phyloP scores from a whole-genome alignment of 495 filamentous ascomycete genomes.

The Xylona heveae region DNA sequence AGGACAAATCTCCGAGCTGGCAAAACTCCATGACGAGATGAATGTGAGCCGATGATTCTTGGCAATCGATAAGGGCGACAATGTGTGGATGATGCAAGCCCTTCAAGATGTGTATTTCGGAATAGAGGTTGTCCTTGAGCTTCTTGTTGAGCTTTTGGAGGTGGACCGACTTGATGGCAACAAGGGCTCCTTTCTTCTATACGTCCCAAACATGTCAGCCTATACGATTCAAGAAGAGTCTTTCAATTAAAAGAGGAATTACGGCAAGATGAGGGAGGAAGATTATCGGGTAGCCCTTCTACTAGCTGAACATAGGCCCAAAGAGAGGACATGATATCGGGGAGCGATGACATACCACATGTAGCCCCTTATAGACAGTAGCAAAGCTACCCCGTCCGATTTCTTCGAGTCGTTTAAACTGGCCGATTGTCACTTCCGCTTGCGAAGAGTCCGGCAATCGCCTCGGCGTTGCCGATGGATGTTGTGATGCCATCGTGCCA shows the following conservation, averaged over 20 bases:
- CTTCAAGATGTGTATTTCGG: constrained; percentile 86
- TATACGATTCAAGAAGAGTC: too few relatives aligned
- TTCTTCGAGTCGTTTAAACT: constrained; percentile 57
- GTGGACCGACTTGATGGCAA: constrained; percentile 93
- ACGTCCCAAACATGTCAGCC: not conserved
- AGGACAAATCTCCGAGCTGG: constrained; percentile 75
- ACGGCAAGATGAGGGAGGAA: too few relatives aligned
- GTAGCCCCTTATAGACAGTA: constrained; percentile 69
- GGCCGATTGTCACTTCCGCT: constrained; percentile 47
- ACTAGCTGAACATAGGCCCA: not conserved
- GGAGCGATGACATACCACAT: constrained; percentile 40
- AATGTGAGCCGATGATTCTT: constrained; percentile 69
- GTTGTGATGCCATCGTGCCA: too few relatives aligned
- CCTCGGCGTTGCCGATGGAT: constrained; percentile 22
- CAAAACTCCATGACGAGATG: constrained; percentile 98
- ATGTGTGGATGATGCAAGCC: constrained; percentile 89
- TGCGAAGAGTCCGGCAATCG: constrained; percentile 21
- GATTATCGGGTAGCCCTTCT: too few relatives aligned
- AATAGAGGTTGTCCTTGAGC: constrained; percentile 84
- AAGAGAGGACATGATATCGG: not conserved
- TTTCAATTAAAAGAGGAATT: too few relatives aligned
- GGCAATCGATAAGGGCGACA: constrained; percentile 82
- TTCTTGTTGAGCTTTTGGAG: constrained; percentile 78
- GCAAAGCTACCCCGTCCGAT: constrained; percentile 95
- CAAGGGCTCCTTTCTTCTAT: constrained; percentile 40